Percentiles rank a stretch among this genome's conserved stretches.
Evolutionary conservation across 305 asterid species (phyloP).

Genomic region (Vinca major): DNA sequence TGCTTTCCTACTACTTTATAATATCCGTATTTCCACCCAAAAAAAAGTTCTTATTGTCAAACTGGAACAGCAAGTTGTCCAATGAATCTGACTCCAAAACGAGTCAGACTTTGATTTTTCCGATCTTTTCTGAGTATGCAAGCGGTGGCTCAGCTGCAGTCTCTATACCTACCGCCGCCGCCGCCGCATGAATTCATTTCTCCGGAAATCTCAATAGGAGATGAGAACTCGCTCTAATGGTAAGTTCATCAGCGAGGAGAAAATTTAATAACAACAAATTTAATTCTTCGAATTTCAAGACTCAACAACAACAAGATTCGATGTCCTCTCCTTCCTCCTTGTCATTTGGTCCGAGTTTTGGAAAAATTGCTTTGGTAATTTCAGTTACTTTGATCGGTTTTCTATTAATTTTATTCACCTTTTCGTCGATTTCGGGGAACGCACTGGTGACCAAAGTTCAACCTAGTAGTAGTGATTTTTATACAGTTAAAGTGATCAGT

Average conservation of each 20-base stretch:
- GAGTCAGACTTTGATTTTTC: too few relatives aligned
- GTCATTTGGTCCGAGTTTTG: conserved; percentile 12
- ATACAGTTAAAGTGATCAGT: conserved; percentile 47
- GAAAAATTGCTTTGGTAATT: conserved; percentile 16
- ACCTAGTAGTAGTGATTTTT: conserved; percentile 23
- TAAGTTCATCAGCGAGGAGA: conserved; percentile 17
- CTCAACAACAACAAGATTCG: conserved; percentile 10
- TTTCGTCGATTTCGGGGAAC: conserved; percentile 27
- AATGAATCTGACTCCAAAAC: too few relatives aligned
- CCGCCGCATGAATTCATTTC: too few relatives aligned
- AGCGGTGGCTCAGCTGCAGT: too few relatives aligned
- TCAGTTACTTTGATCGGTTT: conserved; percentile 25
- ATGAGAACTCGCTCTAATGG: conserved; percentile 8
- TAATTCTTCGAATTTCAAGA: conserved; percentile 2
- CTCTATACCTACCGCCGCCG: too few relatives aligned
- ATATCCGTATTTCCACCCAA: too few relatives aligned
- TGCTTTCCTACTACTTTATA: too few relatives aligned
- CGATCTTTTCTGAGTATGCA: too few relatives aligned
- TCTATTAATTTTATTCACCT: conserved; percentile 22
- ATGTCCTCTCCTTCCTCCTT: conserved; percentile 8
- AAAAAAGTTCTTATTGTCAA: too few relatives aligned
- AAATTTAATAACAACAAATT: conserved; percentile 15
- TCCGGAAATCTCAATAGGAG: background rate
- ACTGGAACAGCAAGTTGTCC: too few relatives aligned
- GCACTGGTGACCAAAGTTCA: conserved; percentile 21